A percentile compares a stretch with the other conserved stretches of the same genome.
Evolutionary conservation across 2,329 filamentous ascomycete genomes (phyloP).

Genomic region (Pseudogymnoascus sp.): DNA sequence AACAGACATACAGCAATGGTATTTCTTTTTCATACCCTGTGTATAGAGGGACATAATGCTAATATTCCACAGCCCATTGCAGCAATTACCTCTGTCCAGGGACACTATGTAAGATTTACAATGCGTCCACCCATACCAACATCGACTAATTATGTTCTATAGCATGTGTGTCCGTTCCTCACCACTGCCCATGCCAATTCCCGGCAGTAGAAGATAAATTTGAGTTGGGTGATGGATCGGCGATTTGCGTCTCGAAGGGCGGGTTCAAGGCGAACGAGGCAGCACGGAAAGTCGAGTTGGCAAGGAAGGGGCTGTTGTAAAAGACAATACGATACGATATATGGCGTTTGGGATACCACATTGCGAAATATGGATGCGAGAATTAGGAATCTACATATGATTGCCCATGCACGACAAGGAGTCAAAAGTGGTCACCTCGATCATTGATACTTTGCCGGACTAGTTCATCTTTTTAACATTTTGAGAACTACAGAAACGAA

Average conservation of each 20-base stretch:
- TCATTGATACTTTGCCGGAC: not conserved
- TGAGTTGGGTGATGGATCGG: slow-evolving; percentile 62
- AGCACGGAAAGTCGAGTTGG: slow-evolving; percentile 68
- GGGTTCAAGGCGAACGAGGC: slow-evolving; percentile 67
- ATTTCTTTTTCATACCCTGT: slow-evolving; percentile 14
- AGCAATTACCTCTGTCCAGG: slow-evolving; percentile 91
- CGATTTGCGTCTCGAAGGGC: slow-evolving; percentile 66
- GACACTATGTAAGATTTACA: slow-evolving; percentile 50
- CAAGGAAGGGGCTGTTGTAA: slow-evolving; percentile 67
- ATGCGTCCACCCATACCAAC: not conserved
- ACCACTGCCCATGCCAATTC: slow-evolving; percentile 92
- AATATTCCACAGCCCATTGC: slow-evolving; percentile 58
- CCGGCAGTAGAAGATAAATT: slow-evolving; percentile 70
- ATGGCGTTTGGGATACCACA: slow-evolving; percentile 3
- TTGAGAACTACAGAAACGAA: not conserved
- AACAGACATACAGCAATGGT: slow-evolving; percentile 61
- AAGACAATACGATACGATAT: not conserved
- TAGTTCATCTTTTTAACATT: not conserved
- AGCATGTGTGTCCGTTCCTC: slow-evolving; percentile 90
- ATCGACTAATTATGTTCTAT: not conserved
- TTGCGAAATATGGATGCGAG: not conserved
- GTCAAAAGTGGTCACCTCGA: not conserved
- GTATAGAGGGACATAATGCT: not conserved
- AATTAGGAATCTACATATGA: slow-evolving; percentile 3
- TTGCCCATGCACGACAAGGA: not conserved